Conservation (phyloP, 108 stramenopile genomes). For the Seminavis robusta region DNA sequence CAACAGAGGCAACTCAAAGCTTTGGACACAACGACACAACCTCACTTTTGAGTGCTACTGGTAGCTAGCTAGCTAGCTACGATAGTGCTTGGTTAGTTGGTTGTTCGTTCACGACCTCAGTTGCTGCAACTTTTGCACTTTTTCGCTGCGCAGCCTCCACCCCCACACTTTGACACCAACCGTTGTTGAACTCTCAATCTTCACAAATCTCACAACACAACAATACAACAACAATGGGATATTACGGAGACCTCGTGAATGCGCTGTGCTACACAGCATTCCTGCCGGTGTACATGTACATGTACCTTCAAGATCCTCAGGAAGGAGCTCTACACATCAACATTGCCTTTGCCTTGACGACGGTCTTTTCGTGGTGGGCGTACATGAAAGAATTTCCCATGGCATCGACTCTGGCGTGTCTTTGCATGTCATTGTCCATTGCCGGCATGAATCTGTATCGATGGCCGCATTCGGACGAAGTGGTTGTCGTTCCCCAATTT, state of each 20-base stretch:
- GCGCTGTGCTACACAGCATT: constrained; percentile 1
- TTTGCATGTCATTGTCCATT: not conserved
- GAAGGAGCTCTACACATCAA: not conserved
- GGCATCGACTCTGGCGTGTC: not conserved
- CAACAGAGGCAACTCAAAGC: too few relatives aligned
- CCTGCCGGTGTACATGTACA: not conserved
- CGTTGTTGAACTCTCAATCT: too few relatives aligned
- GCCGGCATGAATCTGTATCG: not conserved
- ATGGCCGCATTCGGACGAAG: not conserved
- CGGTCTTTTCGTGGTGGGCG: not conserved
- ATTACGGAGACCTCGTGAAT: constrained; percentile 1
- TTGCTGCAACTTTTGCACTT: too few relatives aligned
- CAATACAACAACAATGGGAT: too few relatives aligned
- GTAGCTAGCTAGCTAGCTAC: too few relatives aligned
- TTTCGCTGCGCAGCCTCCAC: too few relatives aligned
- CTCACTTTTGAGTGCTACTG: too few relatives aligned
- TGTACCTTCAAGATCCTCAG: not conserved
- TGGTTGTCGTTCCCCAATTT: constrained; percentile 1
- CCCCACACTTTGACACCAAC: too few relatives aligned
- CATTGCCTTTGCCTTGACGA: not conserved
- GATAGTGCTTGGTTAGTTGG: too few relatives aligned
- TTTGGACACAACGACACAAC: too few relatives aligned
- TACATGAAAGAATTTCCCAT: not conserved
- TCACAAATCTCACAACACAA: too few relatives aligned
- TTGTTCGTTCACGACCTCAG: too few relatives aligned